Conservation (phyloP, 2,329 filamentous ascomycete genomes). For the Xylariomycetidae sp. region DNA sequence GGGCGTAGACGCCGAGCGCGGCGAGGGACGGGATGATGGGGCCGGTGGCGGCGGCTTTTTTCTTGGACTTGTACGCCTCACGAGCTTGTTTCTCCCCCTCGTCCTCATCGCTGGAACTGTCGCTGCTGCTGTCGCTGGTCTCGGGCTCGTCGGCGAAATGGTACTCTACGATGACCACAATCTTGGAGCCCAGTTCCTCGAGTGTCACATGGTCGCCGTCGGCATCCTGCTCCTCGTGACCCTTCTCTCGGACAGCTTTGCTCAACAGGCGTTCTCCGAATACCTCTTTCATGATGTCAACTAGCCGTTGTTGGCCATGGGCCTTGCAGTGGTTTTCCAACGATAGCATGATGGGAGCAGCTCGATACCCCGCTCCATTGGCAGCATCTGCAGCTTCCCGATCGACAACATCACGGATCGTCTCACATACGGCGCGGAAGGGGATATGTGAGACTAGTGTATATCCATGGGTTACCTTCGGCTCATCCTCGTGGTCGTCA, state of each 20-base stretch:
- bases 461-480: constrained; percentile 67
- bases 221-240: constrained; percentile 49
- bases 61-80: constrained; percentile 49
- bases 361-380: constrained; percentile 33
- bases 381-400: constrained; percentile 44
- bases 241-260: constrained; percentile 51
- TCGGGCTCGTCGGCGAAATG: constrained; percentile 51
- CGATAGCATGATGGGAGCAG: constrained; percentile 58
- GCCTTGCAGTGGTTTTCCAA: constrained; percentile 63
- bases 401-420: constrained; percentile 59
- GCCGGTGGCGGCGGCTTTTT: constrained; percentile 40
- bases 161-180: constrained; percentile 65
- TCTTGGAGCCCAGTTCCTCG: constrained; percentile 55
- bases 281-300: constrained; percentile 61
- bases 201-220: constrained; percentile 51
- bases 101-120: constrained; percentile 29
- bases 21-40: constrained; percentile 62
- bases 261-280: constrained; percentile 57
- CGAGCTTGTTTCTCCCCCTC: constrained; percentile 42
- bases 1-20: constrained; percentile 63
- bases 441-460: constrained; percentile 62
- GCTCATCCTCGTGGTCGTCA: constrained; percentile 54
- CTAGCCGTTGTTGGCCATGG: constrained; percentile 56
- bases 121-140: constrained; percentile 32
- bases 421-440: constrained; percentile 62